A percentile compares a stretch with the other conserved stretches of the same genome.
phyloP scores from a whole-genome alignment of 2,329 filamentous ascomycete species.

The Chrysosporium queenslandicum region DNA sequence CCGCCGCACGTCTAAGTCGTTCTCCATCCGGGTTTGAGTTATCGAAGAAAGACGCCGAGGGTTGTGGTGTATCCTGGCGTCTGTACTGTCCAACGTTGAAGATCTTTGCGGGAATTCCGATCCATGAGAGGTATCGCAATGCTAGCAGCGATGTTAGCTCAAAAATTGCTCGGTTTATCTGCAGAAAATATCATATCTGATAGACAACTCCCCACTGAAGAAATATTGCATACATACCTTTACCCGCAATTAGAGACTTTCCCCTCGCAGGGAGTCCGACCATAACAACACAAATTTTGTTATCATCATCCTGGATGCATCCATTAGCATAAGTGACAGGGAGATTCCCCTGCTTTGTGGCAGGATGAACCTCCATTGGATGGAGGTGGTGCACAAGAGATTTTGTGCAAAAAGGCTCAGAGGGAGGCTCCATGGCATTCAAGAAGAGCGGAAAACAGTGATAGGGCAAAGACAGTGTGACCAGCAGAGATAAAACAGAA shows the following conservation, averaged over 20 bases:
- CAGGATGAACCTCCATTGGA: neutral
- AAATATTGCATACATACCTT: constrained; percentile 51
- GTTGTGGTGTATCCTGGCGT: constrained; percentile 78
- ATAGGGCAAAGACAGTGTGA: too few relatives aligned
- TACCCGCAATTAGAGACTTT: constrained; percentile 95
- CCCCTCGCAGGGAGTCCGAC: constrained; percentile 90
- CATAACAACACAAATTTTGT: constrained; percentile 97
- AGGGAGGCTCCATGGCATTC: neutral
- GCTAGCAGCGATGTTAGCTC: constrained; percentile 43
- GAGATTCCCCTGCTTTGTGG: neutral
- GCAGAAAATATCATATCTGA: too few relatives aligned
- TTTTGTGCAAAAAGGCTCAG: neutral
- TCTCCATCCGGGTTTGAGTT: constrained; percentile 83
- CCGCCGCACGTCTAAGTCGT: constrained; percentile 73
- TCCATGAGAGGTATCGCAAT: constrained; percentile 90
- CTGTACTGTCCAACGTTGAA: constrained; percentile 98
- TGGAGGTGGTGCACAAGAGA: neutral
- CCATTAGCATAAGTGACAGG: constrained; percentile 4
- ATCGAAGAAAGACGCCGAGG: constrained; percentile 91
- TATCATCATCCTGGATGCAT: constrained; percentile 69
- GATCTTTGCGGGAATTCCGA: constrained; percentile 82
- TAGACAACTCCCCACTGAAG: neutral
- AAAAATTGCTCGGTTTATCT: too few relatives aligned
- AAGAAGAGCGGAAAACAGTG: neutral
- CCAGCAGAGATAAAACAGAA: too few relatives aligned